Percentiles rank a stretch among this genome's conserved stretches.
Conservation (phyloP, 2,329 filamentous ascomycete species). For the Cladosporium cucumerinum region DNA sequence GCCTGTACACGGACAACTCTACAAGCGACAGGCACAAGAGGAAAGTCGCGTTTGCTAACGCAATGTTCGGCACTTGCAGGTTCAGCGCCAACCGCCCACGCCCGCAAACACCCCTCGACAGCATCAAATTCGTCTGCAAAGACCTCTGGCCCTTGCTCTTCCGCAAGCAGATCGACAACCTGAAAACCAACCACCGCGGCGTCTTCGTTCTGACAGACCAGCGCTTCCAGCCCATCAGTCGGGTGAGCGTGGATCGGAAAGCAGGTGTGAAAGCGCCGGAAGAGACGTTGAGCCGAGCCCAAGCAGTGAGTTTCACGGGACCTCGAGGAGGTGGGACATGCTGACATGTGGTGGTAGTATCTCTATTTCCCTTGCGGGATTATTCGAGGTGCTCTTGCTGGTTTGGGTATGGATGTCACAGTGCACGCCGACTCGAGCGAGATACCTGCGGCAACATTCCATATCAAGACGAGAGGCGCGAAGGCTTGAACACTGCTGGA, state of each 20-base stretch:
- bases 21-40: neutral
- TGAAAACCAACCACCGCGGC: slow-evolving; percentile 96
- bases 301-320: slow-evolving; percentile 59
- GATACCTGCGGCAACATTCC: slow-evolving; percentile 84
- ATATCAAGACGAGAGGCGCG: slow-evolving; percentile 78
- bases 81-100: slow-evolving; percentile 81
- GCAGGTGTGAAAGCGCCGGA: slow-evolving; percentile 32
- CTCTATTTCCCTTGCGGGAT: slow-evolving; percentile 94
- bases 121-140: slow-evolving; percentile 98
- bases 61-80: slow-evolving; percentile 42
- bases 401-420: slow-evolving; percentile 82
- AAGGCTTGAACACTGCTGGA: slow-evolving; percentile 54
- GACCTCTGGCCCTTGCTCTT: slow-evolving; percentile 95
- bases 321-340: neutral
- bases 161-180: slow-evolving; percentile 94
- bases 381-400: slow-evolving; percentile 86
- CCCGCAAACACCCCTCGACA: slow-evolving; percentile 87
- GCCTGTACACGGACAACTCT: neutral
- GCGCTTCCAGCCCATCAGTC: slow-evolving; percentile 78
- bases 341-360: slow-evolving; percentile 55
- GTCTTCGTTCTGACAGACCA: slow-evolving; percentile 96
- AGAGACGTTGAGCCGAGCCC: slow-evolving; percentile 63
- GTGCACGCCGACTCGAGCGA: slow-evolving; percentile 89
- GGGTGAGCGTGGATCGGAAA: slow-evolving; percentile 74
- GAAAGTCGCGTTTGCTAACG: neutral